A percentile compares a stretch with the other conserved stretches of the same genome.
phyloP scores from a whole-genome alignment of 2,329 filamentous ascomycete species.

The Talaromyces sp. region DNA sequence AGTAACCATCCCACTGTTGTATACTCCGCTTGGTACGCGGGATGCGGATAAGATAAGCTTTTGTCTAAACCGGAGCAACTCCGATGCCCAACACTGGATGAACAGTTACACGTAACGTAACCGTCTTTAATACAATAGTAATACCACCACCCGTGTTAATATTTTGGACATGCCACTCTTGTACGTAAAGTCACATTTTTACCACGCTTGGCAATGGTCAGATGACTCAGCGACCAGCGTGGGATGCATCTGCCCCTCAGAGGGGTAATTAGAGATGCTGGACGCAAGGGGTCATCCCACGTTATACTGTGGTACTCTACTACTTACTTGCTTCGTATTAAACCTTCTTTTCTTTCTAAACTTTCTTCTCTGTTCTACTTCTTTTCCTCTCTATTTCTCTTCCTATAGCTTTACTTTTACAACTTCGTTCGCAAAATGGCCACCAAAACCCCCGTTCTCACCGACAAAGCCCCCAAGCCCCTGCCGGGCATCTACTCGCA shows the following conservation, averaged over 20 bases:
- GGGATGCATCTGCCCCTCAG: not conserved
- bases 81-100: not conserved
- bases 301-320: not conserved
- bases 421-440: constrained; percentile 23
- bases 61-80: not conserved
- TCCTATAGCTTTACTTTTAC: not conserved
- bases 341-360: not conserved
- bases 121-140: no score
- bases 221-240: not conserved
- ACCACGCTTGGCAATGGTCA: not conserved
- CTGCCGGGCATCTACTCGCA: constrained; percentile 54
- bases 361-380: not conserved
- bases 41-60: not conserved
- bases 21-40: not conserved
- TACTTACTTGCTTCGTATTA: not conserved
- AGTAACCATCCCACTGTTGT: not conserved
- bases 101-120: not conserved
- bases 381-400: not conserved
- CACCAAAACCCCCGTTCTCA: constrained; percentile 38
- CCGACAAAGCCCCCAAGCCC: constrained; percentile 47
- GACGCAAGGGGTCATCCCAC: not conserved
- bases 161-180: no score
- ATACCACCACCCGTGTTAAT: no score
- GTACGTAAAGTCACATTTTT: no score
- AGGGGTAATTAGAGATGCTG: not conserved